These are phyloP conservation scores for Globisporangium recalcitrans DNA, from an alignment of 352 stramenopile genomes.

Conservation along the genomic window DNA sequence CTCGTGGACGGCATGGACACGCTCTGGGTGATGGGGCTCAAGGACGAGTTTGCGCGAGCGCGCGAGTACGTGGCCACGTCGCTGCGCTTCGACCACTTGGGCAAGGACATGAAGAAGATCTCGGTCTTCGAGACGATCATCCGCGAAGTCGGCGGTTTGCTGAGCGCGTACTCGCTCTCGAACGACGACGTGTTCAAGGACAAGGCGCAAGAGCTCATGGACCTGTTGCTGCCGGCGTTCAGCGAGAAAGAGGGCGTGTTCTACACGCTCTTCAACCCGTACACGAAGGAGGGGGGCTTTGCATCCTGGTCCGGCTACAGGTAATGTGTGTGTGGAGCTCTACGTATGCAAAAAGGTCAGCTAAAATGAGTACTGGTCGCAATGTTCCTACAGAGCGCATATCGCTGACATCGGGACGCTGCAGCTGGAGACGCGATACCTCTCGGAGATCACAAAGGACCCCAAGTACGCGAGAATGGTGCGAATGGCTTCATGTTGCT, in stretches of 20 bases:
- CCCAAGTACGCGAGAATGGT: conserved; percentile 65
- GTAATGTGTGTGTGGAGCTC: conserved; percentile 14
- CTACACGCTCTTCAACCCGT: conserved; percentile 86
- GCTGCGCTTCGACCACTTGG: conserved; percentile 79
- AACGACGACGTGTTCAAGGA: conserved; percentile 84
- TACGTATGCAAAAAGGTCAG: background rate
- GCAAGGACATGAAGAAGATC: conserved; percentile 55
- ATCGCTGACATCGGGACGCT: conserved; percentile 84
- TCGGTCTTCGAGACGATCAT: conserved; percentile 99
- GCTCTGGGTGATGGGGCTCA: conserved; percentile 95
- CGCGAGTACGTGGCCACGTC: conserved; percentile 80
- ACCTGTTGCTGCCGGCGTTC: conserved; percentile 88
- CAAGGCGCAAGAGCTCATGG: conserved; percentile 91
- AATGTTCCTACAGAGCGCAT: conserved; percentile 28
- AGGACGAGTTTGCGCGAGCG: conserved; percentile 90
- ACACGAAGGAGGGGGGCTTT: conserved; percentile 43
- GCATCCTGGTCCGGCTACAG: conserved; percentile 33
- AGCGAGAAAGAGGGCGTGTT: conserved; percentile 88
- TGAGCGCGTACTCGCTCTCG: conserved; percentile 94
- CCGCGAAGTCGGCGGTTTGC: conserved; percentile 94
- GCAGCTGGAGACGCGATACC: conserved; percentile 76
- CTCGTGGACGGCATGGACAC: conserved; percentile 96
- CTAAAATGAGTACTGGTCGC: background rate
- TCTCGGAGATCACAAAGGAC: conserved; percentile 77
- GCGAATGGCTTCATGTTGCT: background rate